Base-by-base conservation (phyloP, 805 yeast species). In the Citeromyces nyonsensis region DNA sequence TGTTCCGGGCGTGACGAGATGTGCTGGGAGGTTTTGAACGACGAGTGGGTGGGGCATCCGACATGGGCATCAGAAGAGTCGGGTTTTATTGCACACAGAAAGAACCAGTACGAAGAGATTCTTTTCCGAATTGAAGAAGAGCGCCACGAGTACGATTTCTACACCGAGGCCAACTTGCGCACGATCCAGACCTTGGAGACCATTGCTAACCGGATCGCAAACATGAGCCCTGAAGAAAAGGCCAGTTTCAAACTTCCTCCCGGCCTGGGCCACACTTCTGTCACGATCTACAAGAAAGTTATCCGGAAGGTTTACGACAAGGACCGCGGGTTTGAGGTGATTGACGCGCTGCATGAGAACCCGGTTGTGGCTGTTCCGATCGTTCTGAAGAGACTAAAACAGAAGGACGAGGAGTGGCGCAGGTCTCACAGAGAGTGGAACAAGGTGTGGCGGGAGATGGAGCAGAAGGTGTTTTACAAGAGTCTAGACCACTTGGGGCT, bases 61-160 rank as follows among this genome's bases (percentile, higher is more conserved):
- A 93, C 95, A n/a, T 91, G 99, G 99, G 98, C 97, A 4, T 88
- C 97, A 1, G 99, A 91, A 53, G 99, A 91, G 53, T 82, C 95
- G 9, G 99, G 98, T 0, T 91, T 88, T 46, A 86, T 91, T 50
- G 95, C 98, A n/a, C 99, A 91, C 53, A 73, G 97, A 41, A 91
- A 91, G 56, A 91, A 91, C 51, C 98, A 91, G 57, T 91, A 88
- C 51, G 99, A 91, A 55, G 99, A 91, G 52, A 82, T 91, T 32
- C 57, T 91, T 34, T 86, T 85, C 60, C 78, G 94, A 51, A 83
- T 86, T 36, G 98, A 91, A 55, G 98, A 91, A 52, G 98, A 91
- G 57, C 74, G 99, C 50, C 94, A 86, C 43, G 98, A 91, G 54
- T 91, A 86, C 52, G 99, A 91, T 51, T 86, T 73, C 48, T 83